Evolutionary conservation across 2,329 filamentous ascomycete genomes (phyloP).

Genomic region (Trichophyton rubrum): DNA sequence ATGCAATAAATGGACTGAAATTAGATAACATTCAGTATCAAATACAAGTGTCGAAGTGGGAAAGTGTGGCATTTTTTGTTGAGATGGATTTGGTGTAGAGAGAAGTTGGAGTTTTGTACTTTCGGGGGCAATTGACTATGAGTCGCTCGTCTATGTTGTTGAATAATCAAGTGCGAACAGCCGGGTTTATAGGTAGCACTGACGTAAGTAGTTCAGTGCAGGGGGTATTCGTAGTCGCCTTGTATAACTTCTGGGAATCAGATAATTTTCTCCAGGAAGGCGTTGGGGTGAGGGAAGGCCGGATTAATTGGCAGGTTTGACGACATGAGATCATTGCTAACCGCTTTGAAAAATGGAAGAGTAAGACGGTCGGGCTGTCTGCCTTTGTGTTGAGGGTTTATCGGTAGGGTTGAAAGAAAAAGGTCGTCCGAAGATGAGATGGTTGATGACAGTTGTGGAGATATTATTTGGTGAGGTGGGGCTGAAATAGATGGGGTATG

Average conservation of each 20-base stretch:
- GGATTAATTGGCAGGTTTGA: conserved; percentile 9
- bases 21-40: conserved; percentile 4
- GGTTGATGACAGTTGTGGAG: conserved; percentile 3
- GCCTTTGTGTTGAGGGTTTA: conserved; percentile 4
- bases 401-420: conserved; percentile 6
- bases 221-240: not conserved
- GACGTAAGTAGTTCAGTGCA: not conserved
- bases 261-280: not conserved
- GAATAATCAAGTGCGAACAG: conserved; percentile 1
- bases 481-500: not conserved
- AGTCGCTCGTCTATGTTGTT: conserved; percentile 2
- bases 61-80: conserved; percentile 4
- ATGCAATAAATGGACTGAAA: conserved; percentile 6
- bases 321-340: not conserved
- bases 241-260: not conserved
- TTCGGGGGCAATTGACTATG: not conserved
- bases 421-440: conserved; percentile 11
- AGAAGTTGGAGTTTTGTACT: not conserved
- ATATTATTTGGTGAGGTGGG: conserved; percentile 16
- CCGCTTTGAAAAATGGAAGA: not conserved
- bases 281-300: not conserved
- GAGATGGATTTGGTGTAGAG: not conserved
- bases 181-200: conserved; percentile 9
- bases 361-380: not conserved
- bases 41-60: conserved; percentile 4